Evolutionary conservation across 2,329 filamentous ascomycete genomes (phyloP), one percentile per base, ranked within the genome.

Genomic region (Pseudogymnoascus sp.): DNA sequence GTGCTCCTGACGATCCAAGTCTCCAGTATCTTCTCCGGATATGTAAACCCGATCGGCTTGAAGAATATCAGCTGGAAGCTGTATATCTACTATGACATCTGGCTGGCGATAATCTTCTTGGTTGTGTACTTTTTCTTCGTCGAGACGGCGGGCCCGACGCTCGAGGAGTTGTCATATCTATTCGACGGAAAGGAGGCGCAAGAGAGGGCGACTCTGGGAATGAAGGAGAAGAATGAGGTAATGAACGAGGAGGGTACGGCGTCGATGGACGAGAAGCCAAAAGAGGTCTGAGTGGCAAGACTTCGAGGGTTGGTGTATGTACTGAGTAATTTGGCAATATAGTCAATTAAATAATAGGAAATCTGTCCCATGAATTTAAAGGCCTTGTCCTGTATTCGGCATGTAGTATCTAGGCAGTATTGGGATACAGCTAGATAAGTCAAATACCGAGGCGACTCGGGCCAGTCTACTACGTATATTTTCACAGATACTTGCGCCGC

Each of bases 51-150:
- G 0, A 73, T 78, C 17, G 75, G 71, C 0, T 68, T 78, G 1
- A 68, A 76, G 38, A 71, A 68, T 4, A 74, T 78, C 23, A 74
- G 74, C 2, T 78, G 76, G 76, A 76, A 72, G 65, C 76, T 75
- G 60, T 78, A 78, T 71, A 75, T 77, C 21, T 76, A 75, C 64
- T 78, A 76, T 67, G 77, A 75, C 61, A 71, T 76, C 35, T 77
- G 75, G 75, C 72, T 78, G 4, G 70, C 71, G 2, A 64, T 76
- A 2, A 70, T 77, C 13, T 74, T 78, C 64, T 4, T 75, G 21
- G 66, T 75, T 5, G 74, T 77, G 0, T 78, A 76, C 64, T 76
- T 78, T 64, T 77, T 76, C 66, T 78, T 77, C 42, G 72, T 75
- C 0, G 76, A 78, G 67, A 78, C 75, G 0, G 68, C 71, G 1